Evolutionary conservation across 2,329 filamentous ascomycete species (phyloP), one percentile per base, ranked within the genome.

Genomic region (Erysiphe pulchra): DNA sequence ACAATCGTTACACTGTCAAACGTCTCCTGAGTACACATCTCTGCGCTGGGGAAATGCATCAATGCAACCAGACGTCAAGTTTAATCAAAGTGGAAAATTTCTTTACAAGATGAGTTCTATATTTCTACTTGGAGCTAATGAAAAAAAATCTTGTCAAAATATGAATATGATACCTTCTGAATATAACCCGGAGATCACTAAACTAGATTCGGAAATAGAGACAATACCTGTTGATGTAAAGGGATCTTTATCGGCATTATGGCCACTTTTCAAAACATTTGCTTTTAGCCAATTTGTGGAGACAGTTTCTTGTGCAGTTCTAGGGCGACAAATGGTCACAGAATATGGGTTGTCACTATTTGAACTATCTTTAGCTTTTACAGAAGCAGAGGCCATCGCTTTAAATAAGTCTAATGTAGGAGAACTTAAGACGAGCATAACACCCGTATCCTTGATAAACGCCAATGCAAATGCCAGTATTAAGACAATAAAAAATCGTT

Each of bases 311-410:
- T 92, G 84, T 59, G 83, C 87, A 10, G 70, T 95, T 7, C 84
- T 93, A 59, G 87, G 87, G 31, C 75, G 80, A 2, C 71, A 75
- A 2, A 72, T 83, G 0, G 73, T 80, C 50, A 79, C 82, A 0
- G 90, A 95, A 62, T 92, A 84, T 1, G 86, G 85, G 16, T 93
- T 95, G 82, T 93, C 86, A 0, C 71, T 94, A 2, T 93, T 95
- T 55, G 90, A 98, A 59, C 86, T 94, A 57, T 94, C 86, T 0
- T 67, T 98, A 9, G 87, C 87, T 2, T 98, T 95, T 62, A 84
- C 87, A 11, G 90, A 98, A 61, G 87, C 87, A 9, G 90, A 98
- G 59, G 79, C 82, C 30, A 80, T 86, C 51, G 77, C 94, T 41
- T 77, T 77, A 53, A 81, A 77, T 51, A 80, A 85, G 44, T 70